Evolutionary conservation across 371 early-diverging fungal genomes (phyloP).

Genomic region (Mortierella sp.): DNA sequence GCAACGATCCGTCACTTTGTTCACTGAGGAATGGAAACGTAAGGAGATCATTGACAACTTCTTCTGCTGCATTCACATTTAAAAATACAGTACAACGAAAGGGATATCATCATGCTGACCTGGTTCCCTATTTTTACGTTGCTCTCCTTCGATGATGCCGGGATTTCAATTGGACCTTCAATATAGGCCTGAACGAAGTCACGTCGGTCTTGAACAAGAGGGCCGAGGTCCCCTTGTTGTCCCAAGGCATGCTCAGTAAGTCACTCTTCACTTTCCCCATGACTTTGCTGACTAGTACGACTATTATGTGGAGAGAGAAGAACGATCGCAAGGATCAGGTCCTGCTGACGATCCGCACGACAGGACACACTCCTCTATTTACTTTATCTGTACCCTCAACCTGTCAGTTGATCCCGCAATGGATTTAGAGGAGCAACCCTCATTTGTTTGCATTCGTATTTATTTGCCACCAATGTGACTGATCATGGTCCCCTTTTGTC

Average conservation of each 20-base stretch:
- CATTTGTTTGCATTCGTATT: background rate
- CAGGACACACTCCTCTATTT: background rate
- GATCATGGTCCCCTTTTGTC: background rate
- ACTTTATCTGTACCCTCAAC: background rate
- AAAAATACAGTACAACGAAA: background rate
- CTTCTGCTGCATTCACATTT: background rate
- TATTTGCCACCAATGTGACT: slow-evolving; percentile 11
- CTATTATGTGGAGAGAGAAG: background rate
- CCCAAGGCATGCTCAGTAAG: slow-evolving; percentile 60
- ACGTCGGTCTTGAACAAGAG: slow-evolving; percentile 43
- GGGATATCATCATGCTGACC: background rate
- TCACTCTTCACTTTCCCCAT: slow-evolving; percentile 1
- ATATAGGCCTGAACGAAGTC: slow-evolving; percentile 50
- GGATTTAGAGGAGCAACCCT: background rate
- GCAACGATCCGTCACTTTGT: slow-evolving; percentile 48
- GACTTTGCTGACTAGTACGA: background rate
- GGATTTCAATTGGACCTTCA: background rate
- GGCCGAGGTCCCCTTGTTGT: slow-evolving; percentile 53
- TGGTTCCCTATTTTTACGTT: background rate
- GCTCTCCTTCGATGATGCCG: background rate
- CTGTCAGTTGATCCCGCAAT: background rate
- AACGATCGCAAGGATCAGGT: background rate
- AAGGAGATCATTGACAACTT: background rate
- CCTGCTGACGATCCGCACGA: slow-evolving; percentile 12
- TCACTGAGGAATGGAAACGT: slow-evolving; percentile 56